Evolutionary conservation across 331 rosid genomes (phyloP).

Genomic region (Stylosanthes scabra): DNA sequence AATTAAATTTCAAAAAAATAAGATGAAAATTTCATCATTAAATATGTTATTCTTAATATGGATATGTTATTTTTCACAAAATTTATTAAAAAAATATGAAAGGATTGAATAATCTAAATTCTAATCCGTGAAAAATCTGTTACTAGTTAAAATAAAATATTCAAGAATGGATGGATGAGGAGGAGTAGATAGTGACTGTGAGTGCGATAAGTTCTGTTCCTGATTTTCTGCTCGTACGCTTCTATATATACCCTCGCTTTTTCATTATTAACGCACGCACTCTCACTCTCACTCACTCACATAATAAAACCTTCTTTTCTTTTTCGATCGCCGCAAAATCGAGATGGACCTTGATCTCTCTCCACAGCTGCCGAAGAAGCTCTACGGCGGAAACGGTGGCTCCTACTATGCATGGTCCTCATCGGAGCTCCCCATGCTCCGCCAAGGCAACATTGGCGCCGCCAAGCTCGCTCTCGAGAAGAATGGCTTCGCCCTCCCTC

Average conservation of each 20-base stretch:
- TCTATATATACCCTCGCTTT: background rate
- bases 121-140: too few relatives aligned
- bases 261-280: background rate
- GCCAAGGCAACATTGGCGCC: constrained; percentile 73
- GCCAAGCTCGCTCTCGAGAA: constrained; percentile 70
- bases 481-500: constrained; percentile 80
- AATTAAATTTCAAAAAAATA: too few relatives aligned
- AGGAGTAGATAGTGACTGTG: too few relatives aligned
- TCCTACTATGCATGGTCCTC: constrained; percentile 68
- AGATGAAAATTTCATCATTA: too few relatives aligned
- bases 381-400: constrained; percentile 63
- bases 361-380: constrained; percentile 61
- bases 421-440: constrained; percentile 71
- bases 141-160: too few relatives aligned
- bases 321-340: background rate
- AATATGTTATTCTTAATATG: too few relatives aligned
- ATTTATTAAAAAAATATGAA: too few relatives aligned
- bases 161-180: too few relatives aligned
- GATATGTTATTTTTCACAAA: too few relatives aligned
- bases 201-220: background rate
- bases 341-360: constrained; percentile 71
- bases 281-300: background rate
- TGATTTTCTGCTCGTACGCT: background rate
- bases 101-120: too few relatives aligned
- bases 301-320: background rate